Evolutionary conservation across 2,329 filamentous ascomycete species (phyloP), one percentile per base, ranked within the genome.

Genomic region (Dactylellina drechsleri): DNA sequence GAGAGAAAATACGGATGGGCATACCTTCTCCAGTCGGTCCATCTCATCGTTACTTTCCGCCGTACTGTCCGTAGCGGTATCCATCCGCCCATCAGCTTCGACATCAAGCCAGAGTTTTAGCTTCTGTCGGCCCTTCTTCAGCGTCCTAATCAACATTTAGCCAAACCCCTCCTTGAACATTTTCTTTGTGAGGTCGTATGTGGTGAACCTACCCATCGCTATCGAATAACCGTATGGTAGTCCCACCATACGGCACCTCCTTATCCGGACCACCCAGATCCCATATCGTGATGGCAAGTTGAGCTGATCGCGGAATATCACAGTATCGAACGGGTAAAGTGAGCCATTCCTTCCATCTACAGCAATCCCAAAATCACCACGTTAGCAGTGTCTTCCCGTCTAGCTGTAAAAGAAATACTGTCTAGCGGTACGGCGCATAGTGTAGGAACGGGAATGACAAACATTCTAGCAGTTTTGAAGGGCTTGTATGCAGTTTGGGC

Each of bases 231-330:
- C 91, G 85, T 65, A 99, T 86, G 0, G 95, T 98, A 0, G 94
- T 98, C 41, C 95, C 95, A 4, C 94, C 95, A 80, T 98, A 99
- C 0, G 95, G 94, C 66, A 90, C 86, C 3, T 89, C 88, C 12
- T 87, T 87, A 43, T 87, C 85, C 4, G 89, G 89, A 10, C 91
- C 92, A 10, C 90, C 88, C 15, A 97, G 82, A 80, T 99, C 96
- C 95, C 95, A 99, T 70, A 98, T 84, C 0, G 96, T 99, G 72
- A 99, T 92, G 18, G 93, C 93, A 41, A 99, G 86, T 80, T 92
- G 91, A 1, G 93, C 89, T 79, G 92, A 92, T 50, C 90, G 84
- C 0, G 95, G 93, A 0, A 96, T 87, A 71, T 91, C 90, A 76
- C 91, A 90, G 82, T 97, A 95, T 3, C 89, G 87, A 76, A 98